A percentile compares a stretch with the other conserved stretches of the same genome.
Conservation (phyloP, 352 stramenopile species). For the Pythium apleroticum region DNA sequence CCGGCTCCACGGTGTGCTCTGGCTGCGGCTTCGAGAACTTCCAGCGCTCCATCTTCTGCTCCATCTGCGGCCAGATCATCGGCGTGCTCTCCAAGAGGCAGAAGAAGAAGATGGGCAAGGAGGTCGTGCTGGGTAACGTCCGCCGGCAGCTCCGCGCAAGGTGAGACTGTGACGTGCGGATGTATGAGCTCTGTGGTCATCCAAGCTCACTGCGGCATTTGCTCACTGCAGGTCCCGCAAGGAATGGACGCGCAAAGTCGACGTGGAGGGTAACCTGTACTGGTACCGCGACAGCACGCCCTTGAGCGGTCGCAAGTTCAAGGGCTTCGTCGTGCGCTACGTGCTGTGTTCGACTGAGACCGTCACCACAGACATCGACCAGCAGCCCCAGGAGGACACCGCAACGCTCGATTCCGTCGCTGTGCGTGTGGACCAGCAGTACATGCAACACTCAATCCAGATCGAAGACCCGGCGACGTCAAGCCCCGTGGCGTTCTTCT, state of each 20-base stretch:
- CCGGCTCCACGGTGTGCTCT: slow-evolving; percentile 24
- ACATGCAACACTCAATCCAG: slow-evolving; percentile 3
- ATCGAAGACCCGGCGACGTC: slow-evolving; percentile 11
- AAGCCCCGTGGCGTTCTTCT: slow-evolving; percentile 20
- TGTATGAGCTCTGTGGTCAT: no score
- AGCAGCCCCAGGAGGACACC: not conserved
- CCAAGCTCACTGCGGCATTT: not conserved
- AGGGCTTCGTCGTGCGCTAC: slow-evolving; percentile 16
- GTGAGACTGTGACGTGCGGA: not conserved
- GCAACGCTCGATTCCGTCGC: not conserved
- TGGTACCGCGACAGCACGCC: slow-evolving; percentile 34
- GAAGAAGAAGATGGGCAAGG: slow-evolving; percentile 21
- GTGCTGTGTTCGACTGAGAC: slow-evolving; percentile 5
- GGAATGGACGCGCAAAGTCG: slow-evolving; percentile 42
- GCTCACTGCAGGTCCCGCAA: slow-evolving; percentile 21
- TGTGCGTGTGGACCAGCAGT: not conserved
- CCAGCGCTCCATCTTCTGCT: slow-evolving; percentile 26
- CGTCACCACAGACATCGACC: not conserved
- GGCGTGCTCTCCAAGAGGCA: slow-evolving; percentile 14
- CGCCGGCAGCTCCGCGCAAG: slow-evolving; percentile 8
- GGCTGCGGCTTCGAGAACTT: slow-evolving; percentile 36
- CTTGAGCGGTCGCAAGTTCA: slow-evolving; percentile 14
- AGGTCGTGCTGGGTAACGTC: slow-evolving; percentile 16
- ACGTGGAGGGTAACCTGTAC: slow-evolving; percentile 33
- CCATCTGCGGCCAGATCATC: slow-evolving; percentile 26